Evolutionary conservation across 2,329 filamentous ascomycete species (phyloP).

Genomic region (Hymenoscyphus repandus): DNA sequence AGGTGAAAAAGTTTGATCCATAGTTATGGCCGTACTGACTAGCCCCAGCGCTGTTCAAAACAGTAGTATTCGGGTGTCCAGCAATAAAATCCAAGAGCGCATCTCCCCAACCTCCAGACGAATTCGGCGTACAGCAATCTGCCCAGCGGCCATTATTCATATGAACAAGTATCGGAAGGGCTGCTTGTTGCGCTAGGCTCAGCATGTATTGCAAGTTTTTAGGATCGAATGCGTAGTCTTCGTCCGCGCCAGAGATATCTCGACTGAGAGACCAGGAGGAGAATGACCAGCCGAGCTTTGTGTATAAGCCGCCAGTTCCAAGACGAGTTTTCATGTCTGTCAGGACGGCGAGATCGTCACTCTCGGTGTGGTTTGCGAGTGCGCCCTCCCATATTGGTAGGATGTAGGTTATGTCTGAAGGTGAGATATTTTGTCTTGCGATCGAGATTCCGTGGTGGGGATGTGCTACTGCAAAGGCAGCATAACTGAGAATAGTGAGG

Average conservation of each 20-base stretch:
- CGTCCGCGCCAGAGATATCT: conserved; percentile 8
- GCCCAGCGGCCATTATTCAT: conserved; percentile 19
- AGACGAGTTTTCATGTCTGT: conserved; percentile 10
- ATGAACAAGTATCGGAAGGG: conserved; percentile 13
- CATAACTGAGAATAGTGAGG: not conserved
- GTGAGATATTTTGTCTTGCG: conserved; percentile 8
- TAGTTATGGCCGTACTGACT: conserved; percentile 7
- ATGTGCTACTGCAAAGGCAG: not conserved
- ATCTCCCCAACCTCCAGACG: conserved; percentile 15
- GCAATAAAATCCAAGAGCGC: conserved; percentile 13
- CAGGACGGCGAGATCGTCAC: conserved; percentile 11
- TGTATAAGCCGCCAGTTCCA: conserved; percentile 10
- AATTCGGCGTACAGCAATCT: conserved; percentile 17
- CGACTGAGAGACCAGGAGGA: conserved; percentile 18
- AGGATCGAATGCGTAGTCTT: conserved; percentile 15
- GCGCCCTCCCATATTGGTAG: conserved; percentile 17
- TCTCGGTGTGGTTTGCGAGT: conserved; percentile 8
- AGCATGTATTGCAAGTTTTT: conserved; percentile 16
- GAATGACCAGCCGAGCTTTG: conserved; percentile 17
- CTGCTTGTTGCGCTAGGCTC: conserved; percentile 1
- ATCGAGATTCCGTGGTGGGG: not conserved
- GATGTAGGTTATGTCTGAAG: conserved; percentile 11
- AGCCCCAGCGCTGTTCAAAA: conserved; percentile 4
- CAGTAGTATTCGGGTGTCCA: conserved; percentile 10
- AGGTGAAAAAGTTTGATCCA: conserved; percentile 14